Conservation (phyloP, 2,329 filamentous ascomycete species). For the Aspergillus terreus region DNA sequence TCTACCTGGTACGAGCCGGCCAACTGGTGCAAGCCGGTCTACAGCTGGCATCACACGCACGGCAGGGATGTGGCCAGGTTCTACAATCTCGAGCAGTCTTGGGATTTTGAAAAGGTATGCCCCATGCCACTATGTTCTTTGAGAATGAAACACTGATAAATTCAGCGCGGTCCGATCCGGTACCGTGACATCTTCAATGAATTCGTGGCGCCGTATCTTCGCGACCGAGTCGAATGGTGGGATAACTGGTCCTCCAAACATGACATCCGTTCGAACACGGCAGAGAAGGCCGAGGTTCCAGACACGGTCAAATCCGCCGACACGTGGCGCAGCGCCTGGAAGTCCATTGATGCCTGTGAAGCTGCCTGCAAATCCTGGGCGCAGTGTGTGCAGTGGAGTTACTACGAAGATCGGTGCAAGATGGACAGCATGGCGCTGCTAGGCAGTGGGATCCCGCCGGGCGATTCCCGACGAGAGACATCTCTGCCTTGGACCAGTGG, state of each 20-base stretch:
- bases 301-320: slow-evolving; percentile 9
- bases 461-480: slow-evolving; percentile 20
- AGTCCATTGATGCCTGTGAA: slow-evolving; percentile 22
- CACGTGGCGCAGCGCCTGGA: slow-evolving; percentile 20
- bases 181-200: slow-evolving; percentile 22
- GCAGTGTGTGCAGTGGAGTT: slow-evolving; percentile 25
- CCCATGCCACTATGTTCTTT: neutral
- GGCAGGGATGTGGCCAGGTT: slow-evolving; percentile 21
- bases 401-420: slow-evolving; percentile 25
- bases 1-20: slow-evolving; percentile 21
- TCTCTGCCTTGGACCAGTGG: slow-evolving; percentile 22
- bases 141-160: neutral
- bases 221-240: slow-evolving; percentile 20
- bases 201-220: slow-evolving; percentile 19
- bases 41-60: slow-evolving; percentile 25
- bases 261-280: slow-evolving; percentile 18
- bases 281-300: slow-evolving; percentile 12
- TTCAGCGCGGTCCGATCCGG: slow-evolving; percentile 11
- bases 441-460: slow-evolving; percentile 20
- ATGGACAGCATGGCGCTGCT: slow-evolving; percentile 22
- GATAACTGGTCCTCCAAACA: slow-evolving; percentile 22
- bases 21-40: slow-evolving; percentile 55
- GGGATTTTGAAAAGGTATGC: slow-evolving; percentile 17
- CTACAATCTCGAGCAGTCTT: slow-evolving; percentile 21
- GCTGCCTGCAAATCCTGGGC: slow-evolving; percentile 22